Evolutionary conservation across 441 rosid species (phyloP).

Genomic region (Rhodomyrtus psidioides): DNA sequence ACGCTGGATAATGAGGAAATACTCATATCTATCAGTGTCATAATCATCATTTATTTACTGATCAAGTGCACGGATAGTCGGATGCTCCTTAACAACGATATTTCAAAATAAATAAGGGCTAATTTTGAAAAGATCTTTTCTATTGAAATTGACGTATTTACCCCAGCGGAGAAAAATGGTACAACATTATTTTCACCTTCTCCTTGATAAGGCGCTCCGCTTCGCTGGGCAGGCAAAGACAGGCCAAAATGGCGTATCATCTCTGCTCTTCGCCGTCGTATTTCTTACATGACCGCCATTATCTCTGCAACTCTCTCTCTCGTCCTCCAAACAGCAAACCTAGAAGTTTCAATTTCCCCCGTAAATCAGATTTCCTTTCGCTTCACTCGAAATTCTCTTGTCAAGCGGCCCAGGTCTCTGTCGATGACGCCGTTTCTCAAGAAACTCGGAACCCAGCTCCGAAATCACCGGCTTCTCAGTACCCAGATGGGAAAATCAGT

Average conservation of each 20-base stretch:
- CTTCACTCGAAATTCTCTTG: constrained; percentile 22
- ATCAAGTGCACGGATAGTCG: background rate
- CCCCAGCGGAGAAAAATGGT: background rate
- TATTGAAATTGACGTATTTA: background rate
- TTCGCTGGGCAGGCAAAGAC: background rate
- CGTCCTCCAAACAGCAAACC: constrained; percentile 20
- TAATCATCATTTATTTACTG: no score
- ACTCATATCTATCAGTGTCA: no score
- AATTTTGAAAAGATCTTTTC: background rate
- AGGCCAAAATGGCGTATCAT: constrained; percentile 43
- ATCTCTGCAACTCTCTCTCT: constrained; percentile 24
- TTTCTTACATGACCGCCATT: constrained; percentile 28
- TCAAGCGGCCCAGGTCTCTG: constrained; percentile 33
- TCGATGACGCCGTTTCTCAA: constrained; percentile 29
- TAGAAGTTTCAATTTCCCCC: constrained; percentile 14
- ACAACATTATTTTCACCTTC: background rate
- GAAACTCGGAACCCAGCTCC: constrained; percentile 16
- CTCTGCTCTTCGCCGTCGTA: constrained; percentile 48
- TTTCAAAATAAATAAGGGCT: background rate
- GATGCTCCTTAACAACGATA: background rate
- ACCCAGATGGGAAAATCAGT: constrained; percentile 12
- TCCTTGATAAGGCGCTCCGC: constrained; percentile 9
- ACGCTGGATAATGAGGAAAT: no score
- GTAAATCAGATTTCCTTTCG: constrained; percentile 10
- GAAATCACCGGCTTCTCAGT: constrained; percentile 1